Base-by-base conservation (phyloP, 768 basidiomycete genomes). In the Suillus ampliporus region DNA sequence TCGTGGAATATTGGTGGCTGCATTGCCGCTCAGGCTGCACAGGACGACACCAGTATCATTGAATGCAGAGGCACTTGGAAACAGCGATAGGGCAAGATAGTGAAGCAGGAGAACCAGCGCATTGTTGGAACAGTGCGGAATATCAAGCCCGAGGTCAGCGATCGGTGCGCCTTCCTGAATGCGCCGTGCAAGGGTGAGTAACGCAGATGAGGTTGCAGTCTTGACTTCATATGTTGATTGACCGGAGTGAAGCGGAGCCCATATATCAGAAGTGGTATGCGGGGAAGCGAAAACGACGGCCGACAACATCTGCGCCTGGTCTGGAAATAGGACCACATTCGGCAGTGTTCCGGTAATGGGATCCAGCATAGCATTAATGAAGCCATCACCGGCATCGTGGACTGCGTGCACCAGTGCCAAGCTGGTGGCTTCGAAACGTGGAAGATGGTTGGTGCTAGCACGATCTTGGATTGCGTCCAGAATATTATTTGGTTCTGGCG, bases 1-100 rank as follows among this genome's bases (percentile, higher is more conserved):
- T 7, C 64, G 67, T 21, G 64, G 66, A 1, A 68, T 63, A 19
- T 67, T 66, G 14, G 71, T 65, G 7, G 69, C 63, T 13, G 67
- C 53, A 23, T 71, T 71, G 8, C 63, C 67, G 46, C 66, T 67
- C 47, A 82, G 67, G 4, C 76, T 70, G 19, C 82, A 80, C 10
- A 84, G 66, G 31, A 84, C 68, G 60, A 84, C 82, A 19, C 83
- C 83, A 35, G 83, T 78, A 60, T 84, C 83, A 65, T 84, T 84
- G 71, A 80, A 78, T 26, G 79, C 80, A 34, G 80, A 79, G 2
- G 83, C 77, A 14, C 78, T 77, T 5, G 82, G 82, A 63, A 74
- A 74, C 40, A 83, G 72, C 1, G 81, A 76, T 1, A 83, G 71
- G 0, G 83, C 80, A 28, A 84, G 67, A 68, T 84, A 84, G 64